Evolutionary conservation across 352 stramenopile genomes (phyloP), one percentile per base, ranked within the genome.

Genomic region (Phytophthora citricola): DNA sequence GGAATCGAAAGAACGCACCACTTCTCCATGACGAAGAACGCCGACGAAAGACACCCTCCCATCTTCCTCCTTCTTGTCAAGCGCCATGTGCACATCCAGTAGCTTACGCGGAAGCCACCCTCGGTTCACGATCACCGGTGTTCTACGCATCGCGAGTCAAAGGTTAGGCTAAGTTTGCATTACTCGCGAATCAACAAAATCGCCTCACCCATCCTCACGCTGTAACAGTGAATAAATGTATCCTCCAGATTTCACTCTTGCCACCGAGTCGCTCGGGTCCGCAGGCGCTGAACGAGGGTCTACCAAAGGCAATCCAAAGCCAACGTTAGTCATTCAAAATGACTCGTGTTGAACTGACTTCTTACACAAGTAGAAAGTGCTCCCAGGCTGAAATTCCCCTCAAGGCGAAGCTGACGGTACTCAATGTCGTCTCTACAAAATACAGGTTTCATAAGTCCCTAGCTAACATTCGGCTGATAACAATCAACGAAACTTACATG

Each of bases 191-290:
- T 0, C 3, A 40, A 15, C 10, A 45, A 47, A 51, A 46, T 36
- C 2, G 26, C 54, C 77, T 50, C 55, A 92, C 85, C 85, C 85
- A 48, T 89, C 75, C 1, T 88, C 74, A 44, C 88, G 85, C 39
- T 89, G 66, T 38, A 96, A 64, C 3, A 96, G 63, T 20, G 85
- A 92, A 71, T 96, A 96, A 50, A 96, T 81, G 71, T 94, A 96
- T 34, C 88, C 88, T 5, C 88, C 88, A 22, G 88, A 93, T 43
- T 92, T 93, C 11, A 89, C 79, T n/a, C 71, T 88, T 39, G 83
- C 86, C 31, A 93, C 84, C 17, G 75, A 89, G 67, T 96, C 88
- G 36, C 76, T 90, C 12, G 77, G 79, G 31, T 94, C 86, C 15
- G 87, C 85, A 22, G 88, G 88, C 3, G 88, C 85, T n/a, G 88